Conservation (phyloP, 2,329 filamentous ascomycete genomes). For the Xylaria sp. region DNA sequence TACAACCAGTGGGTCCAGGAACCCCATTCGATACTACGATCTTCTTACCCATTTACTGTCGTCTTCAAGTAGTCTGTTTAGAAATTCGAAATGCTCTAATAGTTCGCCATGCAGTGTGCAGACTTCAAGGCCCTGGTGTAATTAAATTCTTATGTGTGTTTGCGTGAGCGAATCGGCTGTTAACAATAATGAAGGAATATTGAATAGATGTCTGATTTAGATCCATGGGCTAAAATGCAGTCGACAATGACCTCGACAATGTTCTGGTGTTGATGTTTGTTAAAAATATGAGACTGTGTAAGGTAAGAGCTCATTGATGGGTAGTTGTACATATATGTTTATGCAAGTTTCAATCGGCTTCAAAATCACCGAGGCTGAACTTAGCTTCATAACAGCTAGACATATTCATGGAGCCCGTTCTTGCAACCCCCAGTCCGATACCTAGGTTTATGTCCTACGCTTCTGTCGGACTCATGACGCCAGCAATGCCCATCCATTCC, state of each 20-base stretch:
- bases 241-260: background rate
- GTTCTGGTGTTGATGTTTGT: background rate
- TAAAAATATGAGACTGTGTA: background rate
- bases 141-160: no score
- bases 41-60: constrained; percentile 1
- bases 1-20: background rate
- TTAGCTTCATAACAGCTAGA: background rate
- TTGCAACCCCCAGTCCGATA: background rate
- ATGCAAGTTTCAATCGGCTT: background rate
- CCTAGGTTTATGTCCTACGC: background rate
- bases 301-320: background rate
- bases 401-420: background rate
- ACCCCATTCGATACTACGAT: constrained; percentile 1
- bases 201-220: background rate
- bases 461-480: background rate
- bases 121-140: no score
- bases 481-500: constrained; percentile 39
- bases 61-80: background rate
- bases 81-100: background rate
- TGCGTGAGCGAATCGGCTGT: background rate
- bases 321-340: background rate
- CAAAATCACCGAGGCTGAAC: background rate
- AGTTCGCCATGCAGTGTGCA: background rate
- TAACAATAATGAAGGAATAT: background rate
- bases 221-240: background rate